Conservation (phyloP, 1,284 basidiomycete species). For the Macrocybe sp. region DNA sequence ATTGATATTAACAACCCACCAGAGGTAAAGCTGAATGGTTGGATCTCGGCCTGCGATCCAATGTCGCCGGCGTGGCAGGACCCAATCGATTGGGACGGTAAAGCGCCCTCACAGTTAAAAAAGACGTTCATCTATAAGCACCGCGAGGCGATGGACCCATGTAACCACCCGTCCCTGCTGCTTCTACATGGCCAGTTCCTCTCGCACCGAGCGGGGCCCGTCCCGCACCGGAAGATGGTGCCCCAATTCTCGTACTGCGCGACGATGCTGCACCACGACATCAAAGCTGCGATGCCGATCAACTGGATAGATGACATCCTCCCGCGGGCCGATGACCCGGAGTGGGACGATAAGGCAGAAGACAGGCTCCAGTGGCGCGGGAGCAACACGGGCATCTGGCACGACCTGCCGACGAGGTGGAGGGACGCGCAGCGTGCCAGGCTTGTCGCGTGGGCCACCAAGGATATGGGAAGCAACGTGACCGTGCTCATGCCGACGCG, state of each 20-base stretch:
- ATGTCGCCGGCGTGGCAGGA: constrained; percentile 33
- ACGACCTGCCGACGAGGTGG: constrained; percentile 39
- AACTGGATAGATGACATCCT: constrained; percentile 37
- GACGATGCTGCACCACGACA: constrained; percentile 55
- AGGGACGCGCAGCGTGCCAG: constrained; percentile 37
- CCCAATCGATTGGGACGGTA: constrained; percentile 21
- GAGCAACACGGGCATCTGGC: constrained; percentile 55
- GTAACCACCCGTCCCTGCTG: constrained; percentile 43
- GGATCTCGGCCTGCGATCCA: constrained; percentile 35
- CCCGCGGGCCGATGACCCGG: constrained; percentile 37
- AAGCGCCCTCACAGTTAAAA: constrained; percentile 13
- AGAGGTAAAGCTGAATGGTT: constrained; percentile 26
- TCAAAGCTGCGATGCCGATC: constrained; percentile 45
- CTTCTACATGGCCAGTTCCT: constrained; percentile 53
- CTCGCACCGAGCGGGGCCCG: constrained; percentile 42
- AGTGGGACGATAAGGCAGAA: constrained; percentile 49
- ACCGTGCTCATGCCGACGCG: constrained; percentile 21
- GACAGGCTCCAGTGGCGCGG: constrained; percentile 58
- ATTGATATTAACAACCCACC: constrained; percentile 28
- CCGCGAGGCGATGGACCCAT: constrained; percentile 53
- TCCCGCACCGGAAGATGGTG: constrained; percentile 37
- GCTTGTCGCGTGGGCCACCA: constrained; percentile 30
- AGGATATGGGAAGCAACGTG: constrained; percentile 22
- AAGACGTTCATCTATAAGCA: constrained; percentile 54
- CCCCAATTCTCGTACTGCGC: constrained; percentile 55